A percentile compares a stretch with the other conserved stretches of the same genome.
Conservation (phyloP, 768 basidiomycete genomes). For the Chalciporus sphaerocephalus region DNA sequence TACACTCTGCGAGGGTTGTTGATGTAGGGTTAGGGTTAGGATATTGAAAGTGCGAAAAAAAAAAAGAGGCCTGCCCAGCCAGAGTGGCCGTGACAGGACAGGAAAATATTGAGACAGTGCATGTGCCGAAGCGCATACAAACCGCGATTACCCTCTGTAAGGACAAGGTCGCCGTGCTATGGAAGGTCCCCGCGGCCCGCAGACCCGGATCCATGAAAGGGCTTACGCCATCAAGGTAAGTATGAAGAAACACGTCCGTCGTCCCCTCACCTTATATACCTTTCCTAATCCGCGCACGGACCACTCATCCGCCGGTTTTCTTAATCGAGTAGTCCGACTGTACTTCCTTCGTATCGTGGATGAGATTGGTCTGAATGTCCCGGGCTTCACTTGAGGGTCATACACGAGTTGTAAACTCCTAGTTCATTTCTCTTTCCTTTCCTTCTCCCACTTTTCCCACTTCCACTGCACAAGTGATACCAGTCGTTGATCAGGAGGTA, state of each 20-base stretch:
- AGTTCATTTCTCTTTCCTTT: conserved; percentile 9
- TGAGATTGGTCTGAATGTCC: too few species aligned
- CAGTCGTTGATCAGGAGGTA: conserved; percentile 53
- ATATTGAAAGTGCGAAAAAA: conserved; percentile 21
- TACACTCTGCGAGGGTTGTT: conserved; percentile 39
- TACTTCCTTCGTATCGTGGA: too few species aligned
- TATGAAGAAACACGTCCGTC: conserved; percentile 31
- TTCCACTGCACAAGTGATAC: conserved; percentile 62
- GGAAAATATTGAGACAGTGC: conserved; percentile 81
- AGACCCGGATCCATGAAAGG: conserved; percentile 49
- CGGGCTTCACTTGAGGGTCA: too few species aligned
- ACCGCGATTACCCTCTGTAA: conserved; percentile 39
- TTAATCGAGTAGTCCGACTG: not conserved
- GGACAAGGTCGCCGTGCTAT: conserved; percentile 58
- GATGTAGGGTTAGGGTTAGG: conserved; percentile 30
- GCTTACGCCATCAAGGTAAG: conserved; percentile 59
- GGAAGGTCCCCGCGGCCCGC: conserved; percentile 50
- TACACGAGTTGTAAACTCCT: too few species aligned
- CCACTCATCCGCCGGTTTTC: conserved; percentile 9
- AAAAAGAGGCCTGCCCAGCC: conserved; percentile 44
- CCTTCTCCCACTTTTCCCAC: conserved; percentile 41
- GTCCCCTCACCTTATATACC: conserved; percentile 13
- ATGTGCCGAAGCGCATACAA: conserved; percentile 65
- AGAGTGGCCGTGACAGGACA: conserved; percentile 56
- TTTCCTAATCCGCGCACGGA: conserved; percentile 19